Evolutionary conservation across 2,329 filamentous ascomycete genomes (phyloP).

Genomic region (Endothia cerciana): DNA sequence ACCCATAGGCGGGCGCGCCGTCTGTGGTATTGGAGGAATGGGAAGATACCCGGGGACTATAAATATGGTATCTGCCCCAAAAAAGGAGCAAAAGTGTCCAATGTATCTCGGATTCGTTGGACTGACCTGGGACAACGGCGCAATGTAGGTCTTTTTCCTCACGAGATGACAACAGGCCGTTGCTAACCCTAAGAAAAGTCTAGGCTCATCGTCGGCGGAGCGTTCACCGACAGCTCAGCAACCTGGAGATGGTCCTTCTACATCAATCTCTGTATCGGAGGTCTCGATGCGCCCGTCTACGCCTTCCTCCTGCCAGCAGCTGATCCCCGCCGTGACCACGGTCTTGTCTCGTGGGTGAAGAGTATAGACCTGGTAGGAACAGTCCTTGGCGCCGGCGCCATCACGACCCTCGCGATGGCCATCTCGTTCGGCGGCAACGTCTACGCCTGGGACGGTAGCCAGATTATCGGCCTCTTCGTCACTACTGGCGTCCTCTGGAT

Average conservation of each 20-base stretch:
- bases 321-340: conserved; percentile 21
- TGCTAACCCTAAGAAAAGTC: not conserved
- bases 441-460: conserved; percentile 51
- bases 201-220: conserved; percentile 36
- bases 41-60: conserved; percentile 27
- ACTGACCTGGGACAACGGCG: conserved; percentile 18
- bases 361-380: conserved; percentile 49
- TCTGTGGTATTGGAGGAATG: conserved; percentile 30
- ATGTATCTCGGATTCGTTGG: conserved; percentile 16
- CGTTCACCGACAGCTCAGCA: conserved; percentile 45
- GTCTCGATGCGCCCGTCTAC: conserved; percentile 36
- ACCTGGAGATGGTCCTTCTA: conserved; percentile 52
- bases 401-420: conserved; percentile 49
- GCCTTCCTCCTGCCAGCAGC: conserved; percentile 37
- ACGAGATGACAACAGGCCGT: not conserved
- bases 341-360: conserved; percentile 7
- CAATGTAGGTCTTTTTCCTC: conserved; percentile 10
- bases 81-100: conserved; percentile 22
- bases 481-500: conserved; percentile 46
- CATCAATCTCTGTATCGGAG: conserved; percentile 42
- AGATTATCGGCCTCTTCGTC: conserved; percentile 51
- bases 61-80: conserved; percentile 18
- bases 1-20: conserved; percentile 33
- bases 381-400: conserved; percentile 46
- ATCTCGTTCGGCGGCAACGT: conserved; percentile 54